phyloP scores from a whole-genome alignment of 2,329 filamentous ascomycete genomes.

The Didymella pinodella region DNA sequence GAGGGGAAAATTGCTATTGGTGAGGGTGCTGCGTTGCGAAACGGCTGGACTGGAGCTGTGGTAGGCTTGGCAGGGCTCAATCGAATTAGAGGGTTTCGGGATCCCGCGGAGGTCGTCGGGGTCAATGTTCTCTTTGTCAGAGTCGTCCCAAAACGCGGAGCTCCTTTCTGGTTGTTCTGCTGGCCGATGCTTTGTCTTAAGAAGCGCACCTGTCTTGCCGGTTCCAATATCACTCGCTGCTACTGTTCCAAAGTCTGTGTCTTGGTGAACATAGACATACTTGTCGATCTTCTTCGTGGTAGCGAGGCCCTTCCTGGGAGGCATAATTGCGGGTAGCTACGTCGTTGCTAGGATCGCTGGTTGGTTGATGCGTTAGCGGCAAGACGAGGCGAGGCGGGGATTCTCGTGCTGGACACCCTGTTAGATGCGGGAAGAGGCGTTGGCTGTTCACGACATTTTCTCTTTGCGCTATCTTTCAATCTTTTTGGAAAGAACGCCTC shows the following conservation, averaged over 20 bases:
- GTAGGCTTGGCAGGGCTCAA: conserved; percentile 27
- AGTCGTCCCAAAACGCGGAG: neutral
- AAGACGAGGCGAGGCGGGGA: conserved; percentile 36
- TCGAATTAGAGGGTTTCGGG: conserved; percentile 31
- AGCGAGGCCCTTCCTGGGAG: conserved; percentile 37
- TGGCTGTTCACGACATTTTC: conserved; percentile 20
- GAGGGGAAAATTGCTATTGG: conserved; percentile 17
- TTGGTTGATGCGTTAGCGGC: conserved; percentile 35
- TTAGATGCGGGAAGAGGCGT: conserved; percentile 25
- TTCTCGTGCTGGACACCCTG: conserved; percentile 35
- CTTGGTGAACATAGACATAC: conserved; percentile 25
- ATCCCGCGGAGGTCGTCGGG: conserved; percentile 23
- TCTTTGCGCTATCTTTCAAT: conserved; percentile 12
- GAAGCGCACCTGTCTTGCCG: neutral
- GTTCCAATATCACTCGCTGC: neutral
- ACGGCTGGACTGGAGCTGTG: conserved; percentile 9
- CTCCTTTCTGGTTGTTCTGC: neutral
- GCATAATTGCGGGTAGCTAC: conserved; percentile 26
- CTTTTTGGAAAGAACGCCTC: conserved; percentile 4
- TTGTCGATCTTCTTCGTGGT: conserved; percentile 31
- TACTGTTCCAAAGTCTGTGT: neutral
- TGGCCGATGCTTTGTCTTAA: neutral
- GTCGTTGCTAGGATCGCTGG: conserved; percentile 28
- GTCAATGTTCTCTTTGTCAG: conserved; percentile 24
- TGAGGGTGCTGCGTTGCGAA: conserved; percentile 22